Evolutionary conservation across 1,284 basidiomycete species (phyloP).

Genomic region (Paramarasmius palmivorus): DNA sequence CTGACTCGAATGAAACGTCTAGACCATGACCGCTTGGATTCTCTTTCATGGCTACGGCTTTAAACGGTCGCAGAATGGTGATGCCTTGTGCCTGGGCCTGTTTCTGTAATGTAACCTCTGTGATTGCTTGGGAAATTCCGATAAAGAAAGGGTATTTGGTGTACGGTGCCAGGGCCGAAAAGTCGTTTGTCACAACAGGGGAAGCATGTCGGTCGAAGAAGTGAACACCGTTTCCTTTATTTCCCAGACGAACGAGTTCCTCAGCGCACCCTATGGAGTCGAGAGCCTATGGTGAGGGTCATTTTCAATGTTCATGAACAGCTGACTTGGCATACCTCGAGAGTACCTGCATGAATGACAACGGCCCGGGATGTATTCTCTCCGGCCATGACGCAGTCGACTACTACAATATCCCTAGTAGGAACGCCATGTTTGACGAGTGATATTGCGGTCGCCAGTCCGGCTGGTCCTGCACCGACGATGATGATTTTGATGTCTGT

Average conservation of each 20-base stretch:
- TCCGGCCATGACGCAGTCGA: slow-evolving; percentile 37
- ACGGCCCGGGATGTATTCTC: slow-evolving; percentile 41
- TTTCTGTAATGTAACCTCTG: slow-evolving; percentile 42
- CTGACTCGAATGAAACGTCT: slow-evolving; percentile 51
- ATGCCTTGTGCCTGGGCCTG: slow-evolving; percentile 35
- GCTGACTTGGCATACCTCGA: slow-evolving; percentile 29
- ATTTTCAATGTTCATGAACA: neutral
- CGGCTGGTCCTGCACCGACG: too few relatives aligned
- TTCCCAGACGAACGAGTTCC: slow-evolving; percentile 38
- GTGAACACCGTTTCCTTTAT: slow-evolving; percentile 25
- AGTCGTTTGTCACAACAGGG: slow-evolving; percentile 30
- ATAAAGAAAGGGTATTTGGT: slow-evolving; percentile 48
- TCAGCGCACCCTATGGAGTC: slow-evolving; percentile 47
- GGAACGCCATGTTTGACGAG: too few relatives aligned
- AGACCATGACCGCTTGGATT: slow-evolving; percentile 25
- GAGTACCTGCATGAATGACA: slow-evolving; percentile 44
- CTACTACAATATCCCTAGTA: slow-evolving; percentile 28
- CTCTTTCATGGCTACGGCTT: slow-evolving; percentile 32
- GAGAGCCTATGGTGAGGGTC: slow-evolving; percentile 35
- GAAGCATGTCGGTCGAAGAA: slow-evolving; percentile 31
- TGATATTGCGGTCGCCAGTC: too few relatives aligned
- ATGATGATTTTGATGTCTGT: too few relatives aligned
- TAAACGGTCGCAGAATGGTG: slow-evolving; percentile 35
- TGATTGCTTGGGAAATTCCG: slow-evolving; percentile 46
- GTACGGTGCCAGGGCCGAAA: slow-evolving; percentile 31